These are phyloP conservation scores for Saitozyma podzolica DNA, from an alignment of 768 basidiomycete genomes.

Conservation along the genomic window DNA sequence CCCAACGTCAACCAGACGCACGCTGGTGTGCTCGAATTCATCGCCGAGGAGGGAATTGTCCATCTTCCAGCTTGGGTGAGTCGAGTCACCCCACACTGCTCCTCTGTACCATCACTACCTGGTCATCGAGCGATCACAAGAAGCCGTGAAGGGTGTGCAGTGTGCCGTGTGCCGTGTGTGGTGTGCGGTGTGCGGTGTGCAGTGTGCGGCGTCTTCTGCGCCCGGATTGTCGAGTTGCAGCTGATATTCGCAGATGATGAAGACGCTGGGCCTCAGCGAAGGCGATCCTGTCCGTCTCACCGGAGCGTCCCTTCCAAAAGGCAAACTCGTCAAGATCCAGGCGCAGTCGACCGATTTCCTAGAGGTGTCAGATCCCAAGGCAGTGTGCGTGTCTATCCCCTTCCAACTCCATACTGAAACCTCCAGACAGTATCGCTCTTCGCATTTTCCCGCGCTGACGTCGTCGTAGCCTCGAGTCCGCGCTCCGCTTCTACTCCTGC, in stretches of 20 bases:
- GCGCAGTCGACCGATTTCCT: slow-evolving; percentile 93
- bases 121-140: no score
- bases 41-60: slow-evolving; percentile 92
- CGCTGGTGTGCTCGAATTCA: slow-evolving; percentile 97
- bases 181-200: no score
- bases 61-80: slow-evolving; percentile 89
- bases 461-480: slow-evolving; percentile 77
- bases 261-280: slow-evolving; percentile 84
- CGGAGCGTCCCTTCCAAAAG: slow-evolving; percentile 82
- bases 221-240: not conserved
- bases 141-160: no score
- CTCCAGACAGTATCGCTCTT: slow-evolving; percentile 1
- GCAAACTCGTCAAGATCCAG: slow-evolving; percentile 94
- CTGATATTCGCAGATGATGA: slow-evolving; percentile 74
- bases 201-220: no score
- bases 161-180: no score
- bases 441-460: not conserved
- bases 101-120: not conserved
- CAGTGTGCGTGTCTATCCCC: slow-evolving; percentile 68
- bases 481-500: slow-evolving; percentile 85
- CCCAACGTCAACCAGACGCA: slow-evolving; percentile 78
- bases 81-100: not conserved
- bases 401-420: not conserved
- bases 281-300: slow-evolving; percentile 93
- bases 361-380: slow-evolving; percentile 95